Percentiles rank a stretch among this genome's conserved stretches.
Evolutionary conservation across 495 filamentous ascomycete genomes (phyloP).

Genomic region (Talaromyces trachyspermus): DNA sequence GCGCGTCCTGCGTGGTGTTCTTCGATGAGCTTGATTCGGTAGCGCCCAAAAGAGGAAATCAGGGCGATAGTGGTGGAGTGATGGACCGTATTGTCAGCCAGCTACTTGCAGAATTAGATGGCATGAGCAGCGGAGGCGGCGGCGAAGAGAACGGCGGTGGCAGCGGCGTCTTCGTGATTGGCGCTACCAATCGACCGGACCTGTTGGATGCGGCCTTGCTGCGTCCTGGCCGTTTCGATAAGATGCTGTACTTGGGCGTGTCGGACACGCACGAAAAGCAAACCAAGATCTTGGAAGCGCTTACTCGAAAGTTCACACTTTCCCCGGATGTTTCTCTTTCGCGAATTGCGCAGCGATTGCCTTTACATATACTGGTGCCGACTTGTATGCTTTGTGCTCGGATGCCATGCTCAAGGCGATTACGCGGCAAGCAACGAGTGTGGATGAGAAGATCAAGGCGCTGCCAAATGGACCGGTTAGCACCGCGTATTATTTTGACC

Average conservation of each 20-base stretch:
- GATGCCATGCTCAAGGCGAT: constrained; percentile 99
- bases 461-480: constrained; percentile 53
- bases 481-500: constrained; percentile 92
- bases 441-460: constrained; percentile 73
- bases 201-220: constrained; percentile 86
- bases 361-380: constrained; percentile 97
- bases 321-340: constrained; percentile 65
- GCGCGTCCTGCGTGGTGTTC: constrained; percentile 98
- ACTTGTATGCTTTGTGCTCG: constrained; percentile 92
- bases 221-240: constrained; percentile 90
- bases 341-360: constrained; percentile 66
- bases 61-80: constrained; percentile 94
- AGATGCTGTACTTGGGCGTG: constrained; percentile 96
- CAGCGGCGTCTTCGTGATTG: constrained; percentile 94
- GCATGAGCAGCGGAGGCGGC: constrained; percentile 89
- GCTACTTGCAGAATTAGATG: constrained; percentile 89
- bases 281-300: constrained; percentile 83
- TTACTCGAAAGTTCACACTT: constrained; percentile 90
- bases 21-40: constrained; percentile 98
- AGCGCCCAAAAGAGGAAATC: constrained; percentile 93
- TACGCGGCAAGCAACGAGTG: constrained; percentile 75
- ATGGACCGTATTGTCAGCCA: constrained; percentile 99
- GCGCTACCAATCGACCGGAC: constrained; percentile 92
- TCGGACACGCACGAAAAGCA: constrained; percentile 97
- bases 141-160: constrained; percentile 74